These are phyloP conservation scores for Berkeleyomyces basicola DNA, from an alignment of 2,329 filamentous ascomycete species.

Conservation along the genomic window DNA sequence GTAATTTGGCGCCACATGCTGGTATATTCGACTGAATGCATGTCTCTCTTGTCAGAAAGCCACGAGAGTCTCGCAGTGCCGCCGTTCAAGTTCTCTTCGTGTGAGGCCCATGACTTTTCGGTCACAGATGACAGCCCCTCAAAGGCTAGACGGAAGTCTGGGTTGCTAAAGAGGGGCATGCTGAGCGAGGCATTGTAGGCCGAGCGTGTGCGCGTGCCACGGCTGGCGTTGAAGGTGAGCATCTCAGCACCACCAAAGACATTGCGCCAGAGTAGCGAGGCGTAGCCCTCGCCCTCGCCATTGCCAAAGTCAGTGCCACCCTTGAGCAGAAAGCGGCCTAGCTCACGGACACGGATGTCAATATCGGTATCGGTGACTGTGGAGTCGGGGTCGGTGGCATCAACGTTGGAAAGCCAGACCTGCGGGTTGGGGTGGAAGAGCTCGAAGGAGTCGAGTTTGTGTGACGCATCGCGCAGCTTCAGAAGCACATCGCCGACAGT, in stretches of 20 bases:
- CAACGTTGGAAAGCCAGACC: conserved; percentile 65
- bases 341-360: conserved; percentile 67
- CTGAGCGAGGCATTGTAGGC: conserved; percentile 79
- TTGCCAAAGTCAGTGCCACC: conserved; percentile 91
- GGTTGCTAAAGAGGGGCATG: conserved; percentile 68
- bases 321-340: conserved; percentile 71
- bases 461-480: conserved; percentile 51
- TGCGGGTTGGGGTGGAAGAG: conserved; percentile 75
- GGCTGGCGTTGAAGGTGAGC: conserved; percentile 68
- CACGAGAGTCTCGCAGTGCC: conserved; percentile 63
- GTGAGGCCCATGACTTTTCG: conserved; percentile 81
- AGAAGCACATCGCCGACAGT: conserved; percentile 66
- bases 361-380: conserved; percentile 67
- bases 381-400: conserved; percentile 45
- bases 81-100: conserved; percentile 76
- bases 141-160: conserved; percentile 60
- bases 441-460: conserved; percentile 59
- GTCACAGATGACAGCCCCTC: conserved; percentile 72
- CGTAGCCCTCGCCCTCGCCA: conserved; percentile 83
- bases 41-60: conserved; percentile 45
- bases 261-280: conserved; percentile 75
- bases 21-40: conserved; percentile 65
- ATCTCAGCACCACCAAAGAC: conserved; percentile 89
- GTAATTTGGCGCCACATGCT: conserved; percentile 82
- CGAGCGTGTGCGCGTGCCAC: conserved; percentile 79